Evolutionary conservation across 768 basidiomycete species (phyloP).

Genomic region (Mycena floridula): DNA sequence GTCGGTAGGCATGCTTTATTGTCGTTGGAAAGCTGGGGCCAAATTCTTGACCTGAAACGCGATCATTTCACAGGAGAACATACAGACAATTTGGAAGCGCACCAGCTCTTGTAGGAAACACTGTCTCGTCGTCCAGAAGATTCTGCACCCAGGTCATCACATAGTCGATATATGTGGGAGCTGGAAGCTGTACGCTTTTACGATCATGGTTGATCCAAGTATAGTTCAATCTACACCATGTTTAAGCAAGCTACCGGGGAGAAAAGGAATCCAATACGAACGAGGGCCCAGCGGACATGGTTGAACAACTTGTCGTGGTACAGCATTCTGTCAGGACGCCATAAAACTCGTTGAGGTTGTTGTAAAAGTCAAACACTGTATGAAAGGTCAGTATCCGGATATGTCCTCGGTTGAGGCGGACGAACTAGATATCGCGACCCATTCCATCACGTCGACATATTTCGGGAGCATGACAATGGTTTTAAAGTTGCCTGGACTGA

Average conservation of each 20-base stretch:
- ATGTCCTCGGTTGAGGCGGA: slow-evolving; percentile 8
- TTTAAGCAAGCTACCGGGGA: neutral
- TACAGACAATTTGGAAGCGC: slow-evolving; percentile 26
- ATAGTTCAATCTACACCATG: slow-evolving; percentile 73
- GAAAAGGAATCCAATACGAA: slow-evolving; percentile 33
- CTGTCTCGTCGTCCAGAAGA: slow-evolving; percentile 84
- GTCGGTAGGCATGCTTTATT: slow-evolving; percentile 92
- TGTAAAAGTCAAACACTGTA: slow-evolving; percentile 95
- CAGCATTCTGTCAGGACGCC: slow-evolving; percentile 93
- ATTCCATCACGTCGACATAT: slow-evolving; percentile 98
- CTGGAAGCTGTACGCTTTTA: slow-evolving; percentile 85
- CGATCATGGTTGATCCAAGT: slow-evolving; percentile 97
- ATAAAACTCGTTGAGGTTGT: slow-evolving; percentile 95
- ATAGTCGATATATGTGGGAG: slow-evolving; percentile 97
- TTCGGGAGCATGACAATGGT: slow-evolving; percentile 94
- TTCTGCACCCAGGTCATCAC: slow-evolving; percentile 99
- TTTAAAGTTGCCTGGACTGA: slow-evolving; percentile 67
- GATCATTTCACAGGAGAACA: neutral
- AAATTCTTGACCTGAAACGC: slow-evolving; percentile 74
- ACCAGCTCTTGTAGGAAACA: slow-evolving; percentile 96
- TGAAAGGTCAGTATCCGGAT: slow-evolving; percentile 1
- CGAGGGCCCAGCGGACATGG: slow-evolving; percentile 91
- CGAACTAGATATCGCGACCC: slow-evolving; percentile 79
- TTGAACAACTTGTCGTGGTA: slow-evolving; percentile 81
- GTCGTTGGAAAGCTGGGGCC: slow-evolving; percentile 84